Conservation (phyloP, 1,284 basidiomycete genomes). For the Apiotrichum sp. region DNA sequence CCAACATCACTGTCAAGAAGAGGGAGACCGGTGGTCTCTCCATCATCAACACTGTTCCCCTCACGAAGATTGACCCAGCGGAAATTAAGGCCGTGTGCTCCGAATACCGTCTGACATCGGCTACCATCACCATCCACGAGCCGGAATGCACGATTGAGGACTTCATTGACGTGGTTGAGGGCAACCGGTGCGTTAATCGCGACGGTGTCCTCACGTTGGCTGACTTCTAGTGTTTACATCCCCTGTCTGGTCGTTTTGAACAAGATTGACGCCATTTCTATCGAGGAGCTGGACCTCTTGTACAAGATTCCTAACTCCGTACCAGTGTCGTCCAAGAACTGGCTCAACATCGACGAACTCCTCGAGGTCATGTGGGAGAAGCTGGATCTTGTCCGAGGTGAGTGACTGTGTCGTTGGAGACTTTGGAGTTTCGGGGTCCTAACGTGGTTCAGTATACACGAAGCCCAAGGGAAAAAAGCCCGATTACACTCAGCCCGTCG, state of each 20-base stretch:
- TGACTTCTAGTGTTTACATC: slow-evolving; percentile 71
- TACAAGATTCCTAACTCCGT: slow-evolving; percentile 81
- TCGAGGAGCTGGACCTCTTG: slow-evolving; percentile 94
- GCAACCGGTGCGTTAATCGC: slow-evolving; percentile 60
- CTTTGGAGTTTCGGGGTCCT: too few relatives aligned
- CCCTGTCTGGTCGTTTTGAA: slow-evolving; percentile 73
- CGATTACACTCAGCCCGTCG: slow-evolving; percentile 67
- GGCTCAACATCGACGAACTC: slow-evolving; percentile 96
- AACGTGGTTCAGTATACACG: slow-evolving; percentile 56
- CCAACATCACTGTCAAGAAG: slow-evolving; percentile 77
- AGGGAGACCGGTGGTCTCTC: slow-evolving; percentile 83
- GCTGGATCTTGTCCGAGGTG: slow-evolving; percentile 64
- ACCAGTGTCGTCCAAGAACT: slow-evolving; percentile 73
- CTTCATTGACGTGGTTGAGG: slow-evolving; percentile 93
- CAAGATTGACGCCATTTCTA: slow-evolving; percentile 96
- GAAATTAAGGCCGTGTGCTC: slow-evolving; percentile 94
- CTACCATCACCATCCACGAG: slow-evolving; percentile 90
- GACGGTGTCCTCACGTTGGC: background rate
- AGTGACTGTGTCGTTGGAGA: background rate
- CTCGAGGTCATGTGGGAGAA: slow-evolving; percentile 84
- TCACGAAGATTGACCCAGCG: slow-evolving; percentile 93
- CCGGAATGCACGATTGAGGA: slow-evolving; percentile 92
- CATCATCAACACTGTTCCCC: slow-evolving; percentile 90
- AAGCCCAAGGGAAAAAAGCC: slow-evolving; percentile 87
- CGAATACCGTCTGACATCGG: slow-evolving; percentile 84